Percentiles rank a stretch among this genome's conserved stretches.
phyloP scores from a whole-genome alignment of 2,329 filamentous ascomycete genomes.

The Pezicula neosporulosa region DNA sequence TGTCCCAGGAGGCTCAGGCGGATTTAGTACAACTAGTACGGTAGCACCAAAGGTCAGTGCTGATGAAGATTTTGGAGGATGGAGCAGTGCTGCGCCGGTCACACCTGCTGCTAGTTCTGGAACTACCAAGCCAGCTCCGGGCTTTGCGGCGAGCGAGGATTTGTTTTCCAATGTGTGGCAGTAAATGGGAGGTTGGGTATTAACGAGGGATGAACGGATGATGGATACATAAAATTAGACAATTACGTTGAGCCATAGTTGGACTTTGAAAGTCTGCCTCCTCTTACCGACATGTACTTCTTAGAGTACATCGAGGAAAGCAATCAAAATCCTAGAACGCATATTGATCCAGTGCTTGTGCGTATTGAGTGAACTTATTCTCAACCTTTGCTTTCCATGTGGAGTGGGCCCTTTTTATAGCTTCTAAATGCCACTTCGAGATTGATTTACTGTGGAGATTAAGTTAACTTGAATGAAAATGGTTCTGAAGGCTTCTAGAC shows the following conservation, averaged over 20 bases:
- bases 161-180: constrained; percentile 96
- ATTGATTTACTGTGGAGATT: too few species aligned
- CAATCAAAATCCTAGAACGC: too few species aligned
- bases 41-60: constrained; percentile 67
- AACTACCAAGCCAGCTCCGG: constrained; percentile 51
- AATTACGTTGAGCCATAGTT: too few species aligned
- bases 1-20: constrained; percentile 59
- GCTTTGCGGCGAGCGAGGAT: constrained; percentile 72
- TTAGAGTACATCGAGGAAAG: constrained; percentile 6
- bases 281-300: neutral
- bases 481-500: too few species aligned
- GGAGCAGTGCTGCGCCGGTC: constrained; percentile 71
- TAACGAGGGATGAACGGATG: neutral
- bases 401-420: too few species aligned
- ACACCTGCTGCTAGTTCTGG: constrained; percentile 39
- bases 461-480: too few species aligned
- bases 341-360: too few species aligned
- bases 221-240: neutral
- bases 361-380: too few species aligned
- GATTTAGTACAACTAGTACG: constrained; percentile 48
- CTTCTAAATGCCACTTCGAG: too few species aligned
- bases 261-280: too few species aligned
- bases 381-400: too few species aligned
- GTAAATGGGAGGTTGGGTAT: constrained; percentile 35
- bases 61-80: constrained; percentile 95